phyloP scores from a whole-genome alignment of 2,329 filamentous ascomycete species.

The Ampelomyces quisqualis region DNA sequence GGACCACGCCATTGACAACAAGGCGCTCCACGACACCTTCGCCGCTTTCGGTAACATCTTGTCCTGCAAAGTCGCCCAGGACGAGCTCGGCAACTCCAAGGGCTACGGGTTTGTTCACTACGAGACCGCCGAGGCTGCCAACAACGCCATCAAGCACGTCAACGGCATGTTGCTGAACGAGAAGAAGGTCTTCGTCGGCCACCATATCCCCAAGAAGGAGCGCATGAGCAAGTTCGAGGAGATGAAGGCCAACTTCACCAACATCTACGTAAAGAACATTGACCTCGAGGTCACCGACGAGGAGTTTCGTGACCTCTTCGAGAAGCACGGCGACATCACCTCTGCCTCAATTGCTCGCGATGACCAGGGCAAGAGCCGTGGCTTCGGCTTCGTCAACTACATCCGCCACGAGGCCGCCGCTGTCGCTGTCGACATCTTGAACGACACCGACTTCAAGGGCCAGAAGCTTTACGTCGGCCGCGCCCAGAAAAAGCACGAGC shows the following conservation, averaged over 20 bases:
- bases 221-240: constrained; percentile 99
- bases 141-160: constrained; percentile 97
- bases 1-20: constrained; percentile 98
- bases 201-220: constrained; percentile 99
- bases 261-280: constrained; percentile 99
- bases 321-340: constrained; percentile 89
- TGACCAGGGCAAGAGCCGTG: constrained; percentile 85
- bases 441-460: constrained; percentile 86
- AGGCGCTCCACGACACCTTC: constrained; percentile 99
- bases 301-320: constrained; percentile 90
- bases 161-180: constrained; percentile 99
- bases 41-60: constrained; percentile 97
- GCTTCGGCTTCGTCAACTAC: constrained; percentile 96
- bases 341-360: constrained; percentile 93
- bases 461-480: constrained; percentile 98
- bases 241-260: constrained; percentile 99
- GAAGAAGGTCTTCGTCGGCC: constrained; percentile 99
- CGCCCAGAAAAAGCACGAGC: constrained; percentile 99
- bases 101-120: constrained; percentile 99
- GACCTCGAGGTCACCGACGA: constrained; percentile 81
- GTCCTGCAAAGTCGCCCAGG: constrained; percentile 98
- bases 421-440: constrained; percentile 86
- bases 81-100: constrained; percentile 95
- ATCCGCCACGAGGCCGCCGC: constrained; percentile 83
- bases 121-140: constrained; percentile 96